phyloP scores from a whole-genome alignment of 2,329 filamentous ascomycete genomes.

The Diplodia mutila region DNA sequence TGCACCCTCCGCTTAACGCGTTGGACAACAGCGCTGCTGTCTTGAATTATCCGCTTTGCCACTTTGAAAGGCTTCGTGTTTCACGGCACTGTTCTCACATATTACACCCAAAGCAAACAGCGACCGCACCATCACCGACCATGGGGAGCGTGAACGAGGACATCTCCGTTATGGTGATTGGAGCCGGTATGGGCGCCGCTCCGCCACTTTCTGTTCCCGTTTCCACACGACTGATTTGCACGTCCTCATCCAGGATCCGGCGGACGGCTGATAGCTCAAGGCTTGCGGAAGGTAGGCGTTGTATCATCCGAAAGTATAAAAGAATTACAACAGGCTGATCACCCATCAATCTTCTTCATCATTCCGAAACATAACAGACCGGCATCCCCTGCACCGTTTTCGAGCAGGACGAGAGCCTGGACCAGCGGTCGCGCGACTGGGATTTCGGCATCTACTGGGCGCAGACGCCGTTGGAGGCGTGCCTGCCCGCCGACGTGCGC shows the following conservation, averaged over 20 bases:
- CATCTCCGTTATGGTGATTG: constrained; percentile 25
- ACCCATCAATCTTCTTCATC: too few species aligned
- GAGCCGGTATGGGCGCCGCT: constrained; percentile 16
- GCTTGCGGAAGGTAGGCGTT: constrained; percentile 43
- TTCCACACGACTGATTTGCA: neutral
- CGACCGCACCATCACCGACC: neutral
- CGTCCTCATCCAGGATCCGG: constrained; percentile 40
- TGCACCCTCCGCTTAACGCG: neutral
- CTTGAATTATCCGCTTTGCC: neutral
- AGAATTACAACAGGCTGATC: neutral
- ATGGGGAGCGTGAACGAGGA: constrained; percentile 19
- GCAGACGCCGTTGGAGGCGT: constrained; percentile 37
- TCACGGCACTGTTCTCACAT: neutral
- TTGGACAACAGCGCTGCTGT: neutral
- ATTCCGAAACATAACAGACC: constrained; percentile 30
- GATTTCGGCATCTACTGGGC: constrained; percentile 67
- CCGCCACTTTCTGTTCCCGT: constrained; percentile 37
- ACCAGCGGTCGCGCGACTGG: constrained; percentile 58
- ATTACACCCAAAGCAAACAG: too few species aligned
- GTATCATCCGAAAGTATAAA: neutral
- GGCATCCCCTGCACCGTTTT: constrained; percentile 55
- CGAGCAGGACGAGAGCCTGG: constrained; percentile 57
- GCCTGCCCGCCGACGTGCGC: constrained; percentile 55
- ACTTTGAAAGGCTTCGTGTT: too few species aligned
- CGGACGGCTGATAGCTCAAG: constrained; percentile 48